phyloP scores from a whole-genome alignment of 257 asterid species.

The Solanum ahanhuiri region DNA sequence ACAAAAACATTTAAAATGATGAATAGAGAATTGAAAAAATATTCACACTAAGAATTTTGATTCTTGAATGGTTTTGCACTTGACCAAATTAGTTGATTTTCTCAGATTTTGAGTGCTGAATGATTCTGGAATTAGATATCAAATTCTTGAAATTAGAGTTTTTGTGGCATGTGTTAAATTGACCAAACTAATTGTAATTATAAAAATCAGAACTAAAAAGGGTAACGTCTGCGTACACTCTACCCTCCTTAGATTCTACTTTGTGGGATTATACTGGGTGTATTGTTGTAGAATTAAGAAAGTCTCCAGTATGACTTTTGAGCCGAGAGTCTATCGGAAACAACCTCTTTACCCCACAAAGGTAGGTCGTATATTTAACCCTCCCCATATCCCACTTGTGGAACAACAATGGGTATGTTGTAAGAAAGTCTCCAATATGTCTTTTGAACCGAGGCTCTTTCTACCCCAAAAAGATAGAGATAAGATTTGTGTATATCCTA shows the following conservation, averaged over 20 bases:
- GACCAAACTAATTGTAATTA: neutral
- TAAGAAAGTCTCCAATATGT: too few species aligned
- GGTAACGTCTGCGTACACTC: neutral
- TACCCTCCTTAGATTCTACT: neutral
- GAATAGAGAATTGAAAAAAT: neutral
- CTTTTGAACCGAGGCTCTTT: too few species aligned
- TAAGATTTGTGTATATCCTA: neutral
- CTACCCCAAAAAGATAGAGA: neutral
- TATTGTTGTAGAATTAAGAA: neutral
- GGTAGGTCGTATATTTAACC: neutral
- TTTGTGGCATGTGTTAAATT: neutral
- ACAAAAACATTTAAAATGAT: neutral
- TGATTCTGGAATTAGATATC: neutral
- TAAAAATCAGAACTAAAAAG: neutral
- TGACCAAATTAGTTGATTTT: neutral
- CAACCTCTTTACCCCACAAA: neutral
- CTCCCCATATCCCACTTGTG: neutral
- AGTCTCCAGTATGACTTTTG: neutral
- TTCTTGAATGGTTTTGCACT: neutral
- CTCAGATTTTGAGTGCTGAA: neutral
- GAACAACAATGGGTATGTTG: neutral
- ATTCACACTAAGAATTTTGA: neutral
- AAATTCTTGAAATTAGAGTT: neutral
- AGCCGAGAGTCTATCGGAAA: neutral
- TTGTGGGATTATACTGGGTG: neutral